Conservation (phyloP, 768 basidiomycete genomes). For the Trichaptum fuscoviolaceum region DNA sequence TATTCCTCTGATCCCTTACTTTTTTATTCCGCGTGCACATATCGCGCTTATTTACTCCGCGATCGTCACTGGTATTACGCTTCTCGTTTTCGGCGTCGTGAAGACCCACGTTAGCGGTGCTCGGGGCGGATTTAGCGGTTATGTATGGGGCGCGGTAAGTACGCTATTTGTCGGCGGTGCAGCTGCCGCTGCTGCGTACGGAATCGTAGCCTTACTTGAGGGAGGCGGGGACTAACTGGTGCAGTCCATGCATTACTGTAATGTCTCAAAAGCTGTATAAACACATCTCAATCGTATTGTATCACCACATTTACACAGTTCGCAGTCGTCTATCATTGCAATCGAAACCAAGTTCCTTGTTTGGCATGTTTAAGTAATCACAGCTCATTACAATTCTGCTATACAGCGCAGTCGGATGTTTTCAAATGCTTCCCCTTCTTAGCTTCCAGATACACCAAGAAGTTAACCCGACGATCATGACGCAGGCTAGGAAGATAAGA, state of each 20-base stretch:
- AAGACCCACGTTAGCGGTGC: conserved; percentile 85
- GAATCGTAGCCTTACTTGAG: conserved; percentile 49
- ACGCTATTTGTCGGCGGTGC: conserved; percentile 87
- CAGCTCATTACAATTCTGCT: background rate
- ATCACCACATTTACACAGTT: background rate
- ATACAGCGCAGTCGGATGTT: background rate
- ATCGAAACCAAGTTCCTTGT: background rate
- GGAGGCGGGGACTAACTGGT: background rate
- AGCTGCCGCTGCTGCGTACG: conserved; percentile 75
- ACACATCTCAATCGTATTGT: background rate
- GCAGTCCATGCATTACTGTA: background rate
- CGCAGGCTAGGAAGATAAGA: background rate
- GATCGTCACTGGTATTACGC: conserved; percentile 75
- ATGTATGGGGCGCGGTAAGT: conserved; percentile 81
- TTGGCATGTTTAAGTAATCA: background rate
- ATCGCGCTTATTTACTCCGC: conserved; percentile 68
- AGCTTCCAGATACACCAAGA: background rate
- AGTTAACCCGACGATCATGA: background rate
- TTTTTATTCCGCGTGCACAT: conserved; percentile 73
- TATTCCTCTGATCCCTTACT: conserved; percentile 89
- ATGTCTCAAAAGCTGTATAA: background rate
- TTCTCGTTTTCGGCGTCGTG: conserved; percentile 87
- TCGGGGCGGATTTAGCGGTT: conserved; percentile 62
- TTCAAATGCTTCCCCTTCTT: background rate
- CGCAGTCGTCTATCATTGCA: background rate